These are phyloP conservation scores for Dactylorhiza incarnata DNA, from an alignment of 106 monocot genomes.

Conservation along the genomic window DNA sequence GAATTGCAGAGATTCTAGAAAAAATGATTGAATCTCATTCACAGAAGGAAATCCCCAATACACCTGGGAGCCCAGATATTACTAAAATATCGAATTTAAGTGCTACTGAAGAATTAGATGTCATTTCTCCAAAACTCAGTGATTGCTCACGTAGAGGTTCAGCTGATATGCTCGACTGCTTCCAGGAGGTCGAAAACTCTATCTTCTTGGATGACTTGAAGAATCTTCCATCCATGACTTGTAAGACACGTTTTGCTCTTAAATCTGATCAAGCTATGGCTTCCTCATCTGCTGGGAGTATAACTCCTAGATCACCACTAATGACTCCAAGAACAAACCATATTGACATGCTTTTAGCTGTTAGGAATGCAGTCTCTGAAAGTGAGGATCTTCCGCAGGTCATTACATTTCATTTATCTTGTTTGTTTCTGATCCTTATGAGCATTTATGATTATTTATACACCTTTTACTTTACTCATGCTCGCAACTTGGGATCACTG, in stretches of 20 bases:
- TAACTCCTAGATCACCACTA: slow-evolving; percentile 95
- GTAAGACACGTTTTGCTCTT: slow-evolving; percentile 93
- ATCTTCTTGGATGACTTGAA: slow-evolving; percentile 72
- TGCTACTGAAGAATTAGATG: slow-evolving; percentile 71
- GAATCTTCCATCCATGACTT: slow-evolving; percentile 71
- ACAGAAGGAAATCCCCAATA: slow-evolving; percentile 53
- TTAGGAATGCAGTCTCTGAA: slow-evolving; percentile 62
- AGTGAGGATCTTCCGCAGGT: slow-evolving; percentile 91
- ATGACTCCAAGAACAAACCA: slow-evolving; percentile 71
- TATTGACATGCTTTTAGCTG: slow-evolving; percentile 84
- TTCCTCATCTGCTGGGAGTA: slow-evolving; percentile 89
- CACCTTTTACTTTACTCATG: background rate
- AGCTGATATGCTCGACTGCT: slow-evolving; percentile 84
- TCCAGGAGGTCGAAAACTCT: slow-evolving; percentile 68
- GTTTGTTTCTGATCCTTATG: background rate
- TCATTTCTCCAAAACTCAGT: slow-evolving; percentile 73
- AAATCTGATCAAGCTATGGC: slow-evolving; percentile 96
- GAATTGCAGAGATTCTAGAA: slow-evolving; percentile 83
- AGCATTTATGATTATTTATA: background rate
- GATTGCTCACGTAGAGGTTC: slow-evolving; percentile 84
- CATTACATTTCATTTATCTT: background rate
- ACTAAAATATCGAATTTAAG: slow-evolving; percentile 58
- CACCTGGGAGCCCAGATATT: slow-evolving; percentile 61
- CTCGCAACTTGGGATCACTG: background rate
- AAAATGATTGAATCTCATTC: slow-evolving; percentile 64